A percentile compares a stretch with the other conserved stretches of the same genome.
Evolutionary conservation across 768 basidiomycete species (phyloP).

Genomic region (Mrakia gelida): DNA sequence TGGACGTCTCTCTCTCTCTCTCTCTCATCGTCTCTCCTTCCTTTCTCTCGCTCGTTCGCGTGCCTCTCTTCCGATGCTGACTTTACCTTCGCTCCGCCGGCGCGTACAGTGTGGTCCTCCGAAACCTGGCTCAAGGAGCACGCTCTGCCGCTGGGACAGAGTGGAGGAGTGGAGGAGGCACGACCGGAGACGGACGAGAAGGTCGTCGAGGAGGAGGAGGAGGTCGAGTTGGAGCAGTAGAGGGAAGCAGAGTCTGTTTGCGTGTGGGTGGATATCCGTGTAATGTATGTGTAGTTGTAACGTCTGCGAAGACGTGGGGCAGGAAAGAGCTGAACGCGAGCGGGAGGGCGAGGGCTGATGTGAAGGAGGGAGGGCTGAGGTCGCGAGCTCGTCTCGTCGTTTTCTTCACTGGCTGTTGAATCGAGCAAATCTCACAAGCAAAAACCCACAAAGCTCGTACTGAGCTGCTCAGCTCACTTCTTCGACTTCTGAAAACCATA

Average conservation of each 20-base stretch:
- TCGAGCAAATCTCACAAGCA: too few relatives aligned
- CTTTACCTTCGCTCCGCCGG: background rate
- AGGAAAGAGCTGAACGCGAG: too few relatives aligned
- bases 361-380: too few relatives aligned
- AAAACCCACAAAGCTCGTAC: too few relatives aligned
- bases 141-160: constrained; percentile 1
- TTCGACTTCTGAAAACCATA: too few relatives aligned
- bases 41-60: background rate
- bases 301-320: too few relatives aligned
- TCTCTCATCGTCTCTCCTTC: background rate
- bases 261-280: background rate
- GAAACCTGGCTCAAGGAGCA: constrained; percentile 1
- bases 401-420: too few relatives aligned
- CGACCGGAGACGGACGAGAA: constrained; percentile 1
- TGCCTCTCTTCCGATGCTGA: background rate
- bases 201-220: background rate
- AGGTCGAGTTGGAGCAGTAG: constrained; percentile 13
- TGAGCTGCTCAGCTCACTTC: too few relatives aligned
- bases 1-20: background rate
- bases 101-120: background rate
- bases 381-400: too few relatives aligned
- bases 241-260: background rate
- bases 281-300: background rate
- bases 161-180: background rate
- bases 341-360: too few relatives aligned